These are phyloP conservation scores for Monascus purpureus DNA, from an alignment of 495 filamentous ascomycete species.

Conservation along the genomic window DNA sequence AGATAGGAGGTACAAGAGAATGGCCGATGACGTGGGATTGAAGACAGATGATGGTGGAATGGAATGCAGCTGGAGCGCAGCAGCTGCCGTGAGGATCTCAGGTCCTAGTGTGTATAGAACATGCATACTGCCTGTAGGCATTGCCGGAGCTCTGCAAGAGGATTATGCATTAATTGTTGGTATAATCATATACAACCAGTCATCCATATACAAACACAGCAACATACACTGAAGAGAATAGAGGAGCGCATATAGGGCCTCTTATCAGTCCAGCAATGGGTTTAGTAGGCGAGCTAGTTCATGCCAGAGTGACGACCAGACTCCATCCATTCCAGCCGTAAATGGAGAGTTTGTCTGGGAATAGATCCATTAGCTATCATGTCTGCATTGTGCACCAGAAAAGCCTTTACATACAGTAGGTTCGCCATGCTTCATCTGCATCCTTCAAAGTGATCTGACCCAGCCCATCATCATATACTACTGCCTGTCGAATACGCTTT, in stretches of 20 bases:
- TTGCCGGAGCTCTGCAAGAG: constrained; percentile 11
- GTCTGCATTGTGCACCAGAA: no score
- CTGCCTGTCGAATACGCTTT: constrained; percentile 32
- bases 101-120: constrained; percentile 14
- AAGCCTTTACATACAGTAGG: constrained; percentile 27
- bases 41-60: constrained; percentile 19
- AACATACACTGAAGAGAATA: constrained; percentile 26
- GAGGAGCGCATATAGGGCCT: constrained; percentile 24
- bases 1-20: constrained; percentile 20
- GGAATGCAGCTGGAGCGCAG: constrained; percentile 12
- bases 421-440: constrained; percentile 34
- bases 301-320: constrained; percentile 29
- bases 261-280: constrained; percentile 32
- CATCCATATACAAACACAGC: no score
- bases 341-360: constrained; percentile 25
- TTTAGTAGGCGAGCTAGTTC: constrained; percentile 27
- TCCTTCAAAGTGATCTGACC: constrained; percentile 36
- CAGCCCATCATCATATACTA: constrained; percentile 34
- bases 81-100: constrained; percentile 17
- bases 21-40: constrained; percentile 16
- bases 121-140: constrained; percentile 1
- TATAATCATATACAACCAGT: not conserved
- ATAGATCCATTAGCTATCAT: constrained; percentile 4
- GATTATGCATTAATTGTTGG: constrained; percentile 1
- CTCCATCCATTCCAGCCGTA: constrained; percentile 34